phyloP scores from a whole-genome alignment of 345 rosid genomes.

The Hibiscus mutabilis region DNA sequence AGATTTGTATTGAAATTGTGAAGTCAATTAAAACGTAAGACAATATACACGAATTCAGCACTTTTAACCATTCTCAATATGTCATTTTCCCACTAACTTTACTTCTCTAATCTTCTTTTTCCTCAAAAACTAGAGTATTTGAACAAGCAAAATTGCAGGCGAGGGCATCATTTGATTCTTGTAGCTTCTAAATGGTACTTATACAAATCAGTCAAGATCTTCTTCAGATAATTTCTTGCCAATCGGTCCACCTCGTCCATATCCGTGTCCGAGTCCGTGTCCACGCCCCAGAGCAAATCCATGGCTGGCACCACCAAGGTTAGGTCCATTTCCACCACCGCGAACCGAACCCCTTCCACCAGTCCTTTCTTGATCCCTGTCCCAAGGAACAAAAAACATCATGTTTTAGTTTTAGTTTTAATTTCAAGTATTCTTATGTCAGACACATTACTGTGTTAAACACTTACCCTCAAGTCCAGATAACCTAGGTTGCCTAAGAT shows the following conservation, averaged over 20 bases:
- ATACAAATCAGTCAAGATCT: conserved; percentile 62
- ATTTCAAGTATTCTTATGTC: no score
- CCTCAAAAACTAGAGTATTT: neutral
- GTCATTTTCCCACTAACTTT: neutral
- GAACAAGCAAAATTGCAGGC: neutral
- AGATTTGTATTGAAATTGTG: no score
- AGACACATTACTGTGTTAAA: neutral
- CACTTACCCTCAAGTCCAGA: neutral
- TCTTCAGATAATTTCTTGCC: conserved; percentile 34
- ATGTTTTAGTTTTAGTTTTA: no score
- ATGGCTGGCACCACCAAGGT: conserved; percentile 18
- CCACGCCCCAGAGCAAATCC: conserved; percentile 14
- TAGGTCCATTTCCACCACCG: conserved; percentile 13
- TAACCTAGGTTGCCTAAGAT: neutral
- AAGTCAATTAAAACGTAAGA: neutral
- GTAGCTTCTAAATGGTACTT: conserved; percentile 39
- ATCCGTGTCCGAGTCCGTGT: neutral
- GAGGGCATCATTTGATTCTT: conserved; percentile 22
- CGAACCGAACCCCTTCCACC: conserved; percentile 18
- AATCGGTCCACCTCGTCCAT: conserved; percentile 17
- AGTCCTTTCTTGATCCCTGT: conserved; percentile 18
- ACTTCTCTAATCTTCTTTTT: neutral
- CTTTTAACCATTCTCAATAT: neutral
- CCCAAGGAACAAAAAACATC: neutral
- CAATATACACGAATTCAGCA: neutral